phyloP scores from a whole-genome alignment of 2,329 filamentous ascomycete genomes.

The Calonectria hongkongensis region DNA sequence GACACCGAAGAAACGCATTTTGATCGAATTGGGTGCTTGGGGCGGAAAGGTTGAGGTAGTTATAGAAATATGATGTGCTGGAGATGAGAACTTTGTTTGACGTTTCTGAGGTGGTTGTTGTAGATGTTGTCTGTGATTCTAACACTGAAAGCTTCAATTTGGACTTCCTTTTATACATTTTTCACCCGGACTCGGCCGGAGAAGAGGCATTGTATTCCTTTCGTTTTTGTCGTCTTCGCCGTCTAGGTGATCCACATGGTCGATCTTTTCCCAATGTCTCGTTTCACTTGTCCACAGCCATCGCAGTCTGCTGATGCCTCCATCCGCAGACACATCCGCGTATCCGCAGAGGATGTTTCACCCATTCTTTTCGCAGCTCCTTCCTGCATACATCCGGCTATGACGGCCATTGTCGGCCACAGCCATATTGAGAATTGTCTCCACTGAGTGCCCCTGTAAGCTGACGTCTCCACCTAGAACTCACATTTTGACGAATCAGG shows the following conservation, averaged over 20 bases:
- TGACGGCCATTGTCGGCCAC: background rate
- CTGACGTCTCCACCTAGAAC: background rate
- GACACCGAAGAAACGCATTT: slow-evolving; percentile 16
- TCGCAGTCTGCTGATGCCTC: background rate
- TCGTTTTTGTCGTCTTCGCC: background rate
- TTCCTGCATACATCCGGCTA: background rate
- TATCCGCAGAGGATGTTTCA: background rate
- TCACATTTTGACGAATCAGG: background rate
- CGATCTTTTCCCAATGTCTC: background rate
- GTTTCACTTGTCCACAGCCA: background rate
- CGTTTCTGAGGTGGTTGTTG: background rate
- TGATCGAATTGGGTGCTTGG: background rate
- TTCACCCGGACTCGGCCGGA: background rate
- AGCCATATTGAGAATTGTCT: background rate
- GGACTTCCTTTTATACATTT: background rate
- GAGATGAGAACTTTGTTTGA: background rate
- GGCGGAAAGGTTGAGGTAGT: background rate
- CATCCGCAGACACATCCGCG: background rate
- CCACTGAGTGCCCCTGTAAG: background rate
- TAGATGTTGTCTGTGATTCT: background rate
- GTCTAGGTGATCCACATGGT: background rate
- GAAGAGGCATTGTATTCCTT: background rate
- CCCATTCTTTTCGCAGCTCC: background rate
- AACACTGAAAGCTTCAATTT: background rate
- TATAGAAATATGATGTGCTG: background rate